Conservation (phyloP, 768 basidiomycete species). For the Trametes maxima region DNA sequence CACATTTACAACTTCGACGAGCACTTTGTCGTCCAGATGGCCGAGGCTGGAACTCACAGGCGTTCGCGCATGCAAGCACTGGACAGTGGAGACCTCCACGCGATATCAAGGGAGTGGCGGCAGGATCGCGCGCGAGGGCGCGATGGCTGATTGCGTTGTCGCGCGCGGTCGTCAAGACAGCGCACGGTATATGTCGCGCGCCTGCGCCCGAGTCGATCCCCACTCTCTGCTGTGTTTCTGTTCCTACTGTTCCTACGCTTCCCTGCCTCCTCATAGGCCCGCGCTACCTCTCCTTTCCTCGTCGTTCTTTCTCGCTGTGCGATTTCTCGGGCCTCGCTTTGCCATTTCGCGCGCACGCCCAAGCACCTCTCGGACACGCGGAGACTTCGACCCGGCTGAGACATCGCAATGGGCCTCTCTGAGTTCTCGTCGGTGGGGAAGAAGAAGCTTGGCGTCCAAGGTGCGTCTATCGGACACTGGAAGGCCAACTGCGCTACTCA, state of each 20-base stretch:
- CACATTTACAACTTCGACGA: no score
- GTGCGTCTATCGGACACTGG: constrained; percentile 22
- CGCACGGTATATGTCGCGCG: background rate
- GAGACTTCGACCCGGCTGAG: background rate
- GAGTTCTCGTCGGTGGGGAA: constrained; percentile 29
- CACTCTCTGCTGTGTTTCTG: constrained; percentile 9
- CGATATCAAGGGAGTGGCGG: no score
- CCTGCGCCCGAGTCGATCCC: background rate
- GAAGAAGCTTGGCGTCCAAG: constrained; percentile 34
- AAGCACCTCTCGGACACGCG: background rate
- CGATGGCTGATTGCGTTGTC: constrained; percentile 3
- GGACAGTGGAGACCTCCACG: no score
- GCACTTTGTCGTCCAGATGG: no score
- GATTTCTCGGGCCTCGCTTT: constrained; percentile 4
- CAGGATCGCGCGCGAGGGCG: constrained; percentile 4
- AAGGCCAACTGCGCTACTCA: background rate
- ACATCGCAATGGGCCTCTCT: constrained; percentile 6
- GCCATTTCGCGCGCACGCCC: background rate
- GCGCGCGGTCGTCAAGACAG: constrained; percentile 23
- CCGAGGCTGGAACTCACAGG: no score
- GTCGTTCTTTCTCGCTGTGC: constrained; percentile 22
- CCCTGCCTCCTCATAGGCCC: background rate
- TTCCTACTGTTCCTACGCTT: background rate
- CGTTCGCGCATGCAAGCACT: no score
- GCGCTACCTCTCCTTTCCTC: background rate